Percentiles rank a stretch among this genome's conserved stretches.
These are phyloP conservation scores for Chlamydomonas urium DNA, from an alignment of 139 green algal species.

Conservation along the genomic window DNA sequence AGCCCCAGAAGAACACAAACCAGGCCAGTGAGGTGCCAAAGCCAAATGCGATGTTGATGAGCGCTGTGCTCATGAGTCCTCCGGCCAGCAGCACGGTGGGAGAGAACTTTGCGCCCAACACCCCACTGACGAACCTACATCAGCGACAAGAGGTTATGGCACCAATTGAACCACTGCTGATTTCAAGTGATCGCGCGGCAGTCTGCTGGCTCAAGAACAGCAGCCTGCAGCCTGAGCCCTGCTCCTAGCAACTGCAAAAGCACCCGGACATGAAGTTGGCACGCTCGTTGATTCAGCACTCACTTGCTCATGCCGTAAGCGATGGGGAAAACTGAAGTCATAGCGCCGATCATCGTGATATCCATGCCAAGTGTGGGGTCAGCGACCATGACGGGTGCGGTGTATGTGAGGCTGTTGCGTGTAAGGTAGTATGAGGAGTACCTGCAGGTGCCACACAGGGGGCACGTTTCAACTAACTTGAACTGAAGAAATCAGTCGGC, in stretches of 20 bases:
- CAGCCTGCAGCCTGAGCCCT: no score
- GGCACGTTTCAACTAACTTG: background rate
- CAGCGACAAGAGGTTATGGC: no score
- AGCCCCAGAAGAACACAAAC: conserved; percentile 83
- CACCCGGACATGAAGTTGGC: no score
- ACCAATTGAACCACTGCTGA: no score
- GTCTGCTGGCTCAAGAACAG: no score
- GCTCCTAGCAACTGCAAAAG: no score
- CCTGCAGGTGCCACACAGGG: background rate
- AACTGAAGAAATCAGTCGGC: no score
- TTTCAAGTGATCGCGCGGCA: no score
- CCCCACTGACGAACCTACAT: conserved; percentile 89
- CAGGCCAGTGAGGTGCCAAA: conserved; percentile 72
- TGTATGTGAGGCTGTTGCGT: conserved; percentile 89
- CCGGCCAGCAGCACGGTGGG: conserved; percentile 78
- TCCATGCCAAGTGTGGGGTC: conserved; percentile 72
- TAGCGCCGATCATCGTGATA: conserved; percentile 82
- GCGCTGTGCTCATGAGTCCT: conserved; percentile 80
- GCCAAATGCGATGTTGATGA: conserved; percentile 89
- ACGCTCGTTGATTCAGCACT: no score
- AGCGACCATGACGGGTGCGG: conserved; percentile 87
- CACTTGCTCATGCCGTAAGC: conserved; percentile 45
- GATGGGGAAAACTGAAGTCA: conserved; percentile 94
- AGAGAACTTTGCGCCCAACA: conserved; percentile 79
- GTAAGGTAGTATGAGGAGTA: conserved; percentile 93